phyloP scores from a whole-genome alignment of 2,329 filamentous ascomycete genomes.

The Epichloe amarillans region DNA sequence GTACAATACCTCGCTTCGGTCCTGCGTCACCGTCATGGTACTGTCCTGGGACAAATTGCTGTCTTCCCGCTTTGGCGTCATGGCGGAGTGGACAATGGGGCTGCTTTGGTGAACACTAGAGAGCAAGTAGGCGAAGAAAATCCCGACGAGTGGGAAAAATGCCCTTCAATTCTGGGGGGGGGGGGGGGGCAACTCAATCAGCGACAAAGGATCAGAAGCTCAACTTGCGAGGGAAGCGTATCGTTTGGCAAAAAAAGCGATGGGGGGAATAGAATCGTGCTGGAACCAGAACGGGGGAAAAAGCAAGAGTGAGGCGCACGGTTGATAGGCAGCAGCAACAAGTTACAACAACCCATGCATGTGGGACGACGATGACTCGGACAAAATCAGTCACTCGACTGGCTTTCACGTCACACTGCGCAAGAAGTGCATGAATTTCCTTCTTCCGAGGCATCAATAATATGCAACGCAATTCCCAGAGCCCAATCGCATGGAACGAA shows the following conservation, averaged over 20 bases:
- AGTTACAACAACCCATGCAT: background rate
- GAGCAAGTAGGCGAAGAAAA: background rate
- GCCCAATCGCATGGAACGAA: background rate
- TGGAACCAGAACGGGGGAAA: background rate
- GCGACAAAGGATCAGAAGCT: background rate
- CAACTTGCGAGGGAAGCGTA: background rate
- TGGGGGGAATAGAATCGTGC: background rate
- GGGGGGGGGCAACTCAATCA: background rate
- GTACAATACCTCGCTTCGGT: slow-evolving; percentile 34
- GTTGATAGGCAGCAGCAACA: background rate
- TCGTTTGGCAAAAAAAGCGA: background rate
- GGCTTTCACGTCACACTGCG: background rate
- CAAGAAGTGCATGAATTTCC: background rate
- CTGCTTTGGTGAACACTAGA: no score
- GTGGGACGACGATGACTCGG: background rate
- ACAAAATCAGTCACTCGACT: background rate
- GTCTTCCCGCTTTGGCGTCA: slow-evolving; percentile 16
- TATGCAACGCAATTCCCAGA: background rate
- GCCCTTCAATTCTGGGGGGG: background rate
- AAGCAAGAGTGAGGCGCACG: background rate
- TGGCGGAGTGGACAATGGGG: background rate
- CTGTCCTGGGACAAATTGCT: slow-evolving; percentile 23
- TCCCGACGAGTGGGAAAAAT: background rate
- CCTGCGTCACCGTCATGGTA: slow-evolving; percentile 21
- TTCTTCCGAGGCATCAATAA: background rate